phyloP scores from a whole-genome alignment of 352 stramenopile genomes.

The Phytophthora uliginosa region DNA sequence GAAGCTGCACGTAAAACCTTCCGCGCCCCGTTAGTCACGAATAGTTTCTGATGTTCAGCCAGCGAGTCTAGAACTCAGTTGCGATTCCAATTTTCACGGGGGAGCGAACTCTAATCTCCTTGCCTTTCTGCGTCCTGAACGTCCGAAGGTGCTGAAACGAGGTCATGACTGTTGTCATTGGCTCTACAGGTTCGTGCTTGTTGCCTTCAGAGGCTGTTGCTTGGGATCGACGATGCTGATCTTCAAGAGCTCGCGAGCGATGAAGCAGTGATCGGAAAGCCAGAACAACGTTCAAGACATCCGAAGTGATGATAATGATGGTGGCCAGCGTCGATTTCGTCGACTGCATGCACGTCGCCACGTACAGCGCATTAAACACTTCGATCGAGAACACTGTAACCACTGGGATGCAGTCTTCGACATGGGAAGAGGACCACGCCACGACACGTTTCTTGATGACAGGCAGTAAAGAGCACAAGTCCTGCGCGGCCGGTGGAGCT shows the following conservation, averaged over 20 bases:
- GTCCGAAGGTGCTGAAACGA: conserved; percentile 8
- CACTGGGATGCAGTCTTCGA: conserved; percentile 40
- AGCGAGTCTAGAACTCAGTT: conserved; percentile 20
- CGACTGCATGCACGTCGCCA: conserved; percentile 39
- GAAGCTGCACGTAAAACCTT: background rate
- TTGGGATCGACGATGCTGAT: background rate
- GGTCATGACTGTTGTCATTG: conserved; percentile 5
- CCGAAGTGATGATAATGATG: conserved; percentile 25
- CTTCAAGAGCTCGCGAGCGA: conserved; percentile 6
- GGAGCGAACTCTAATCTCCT: conserved; percentile 16
- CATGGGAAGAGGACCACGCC: conserved; percentile 17
- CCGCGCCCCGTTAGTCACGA: background rate
- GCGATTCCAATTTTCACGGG: conserved; percentile 7
- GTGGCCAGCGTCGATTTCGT: conserved; percentile 31
- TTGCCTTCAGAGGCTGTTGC: background rate
- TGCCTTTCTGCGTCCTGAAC: conserved; percentile 20
- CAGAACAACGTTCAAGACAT: conserved; percentile 21
- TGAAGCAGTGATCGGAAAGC: conserved; percentile 14
- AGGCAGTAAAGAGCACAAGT: conserved; percentile 30
- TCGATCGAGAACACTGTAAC: conserved; percentile 45
- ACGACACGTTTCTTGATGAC: conserved; percentile 37
- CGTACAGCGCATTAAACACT: conserved; percentile 47
- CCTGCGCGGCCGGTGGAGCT: conserved; percentile 3
- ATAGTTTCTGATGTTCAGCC: background rate
- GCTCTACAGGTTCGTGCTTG: background rate